A percentile compares a stretch with the other conserved stretches of the same genome.
Evolutionary conservation across 495 filamentous ascomycete genomes (phyloP).

Genomic region (Penicillium silybi): DNA sequence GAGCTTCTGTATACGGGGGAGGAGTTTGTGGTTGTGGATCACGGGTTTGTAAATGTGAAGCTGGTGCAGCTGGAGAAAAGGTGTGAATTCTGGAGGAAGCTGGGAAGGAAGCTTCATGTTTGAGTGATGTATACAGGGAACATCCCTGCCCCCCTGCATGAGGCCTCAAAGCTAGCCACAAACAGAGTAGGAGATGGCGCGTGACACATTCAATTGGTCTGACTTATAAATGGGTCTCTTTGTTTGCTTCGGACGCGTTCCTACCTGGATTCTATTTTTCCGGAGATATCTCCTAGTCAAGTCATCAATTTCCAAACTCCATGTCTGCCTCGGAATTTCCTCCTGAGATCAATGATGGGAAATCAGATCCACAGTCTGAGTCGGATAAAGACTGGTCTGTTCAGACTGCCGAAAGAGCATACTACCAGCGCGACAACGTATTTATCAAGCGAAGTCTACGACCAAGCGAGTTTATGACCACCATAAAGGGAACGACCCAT

Average conservation of each 20-base stretch:
- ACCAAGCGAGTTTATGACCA: conserved; percentile 12
- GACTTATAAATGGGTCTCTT: too few relatives aligned
- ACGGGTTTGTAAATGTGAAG: conserved; percentile 39
- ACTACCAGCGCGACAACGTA: conserved; percentile 7
- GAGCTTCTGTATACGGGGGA: conserved; percentile 28
- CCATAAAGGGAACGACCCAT: conserved; percentile 1
- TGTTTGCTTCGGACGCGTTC: too few relatives aligned
- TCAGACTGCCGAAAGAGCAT: conserved; percentile 11
- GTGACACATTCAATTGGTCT: too few relatives aligned
- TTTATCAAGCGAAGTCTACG: conserved; percentile 14
- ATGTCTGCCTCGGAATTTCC: too few relatives aligned
- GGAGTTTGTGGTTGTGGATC: conserved; percentile 48
- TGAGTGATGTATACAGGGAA: conserved; percentile 9
- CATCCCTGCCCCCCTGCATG: background rate
- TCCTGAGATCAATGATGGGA: too few relatives aligned
- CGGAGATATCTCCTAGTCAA: too few relatives aligned
- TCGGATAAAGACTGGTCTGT: too few relatives aligned
- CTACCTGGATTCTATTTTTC: too few relatives aligned
- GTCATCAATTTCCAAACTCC: too few relatives aligned
- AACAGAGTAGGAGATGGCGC: too few relatives aligned
- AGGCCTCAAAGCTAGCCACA: too few relatives aligned
- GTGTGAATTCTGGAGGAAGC: conserved; percentile 52
- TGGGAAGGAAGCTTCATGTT: conserved; percentile 39
- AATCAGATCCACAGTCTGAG: too few relatives aligned
- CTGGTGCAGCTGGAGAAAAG: conserved; percentile 38